Base-by-base conservation (phyloP, 2,329 filamentous ascomycete species). In the Colletotrichum phormii region DNA sequence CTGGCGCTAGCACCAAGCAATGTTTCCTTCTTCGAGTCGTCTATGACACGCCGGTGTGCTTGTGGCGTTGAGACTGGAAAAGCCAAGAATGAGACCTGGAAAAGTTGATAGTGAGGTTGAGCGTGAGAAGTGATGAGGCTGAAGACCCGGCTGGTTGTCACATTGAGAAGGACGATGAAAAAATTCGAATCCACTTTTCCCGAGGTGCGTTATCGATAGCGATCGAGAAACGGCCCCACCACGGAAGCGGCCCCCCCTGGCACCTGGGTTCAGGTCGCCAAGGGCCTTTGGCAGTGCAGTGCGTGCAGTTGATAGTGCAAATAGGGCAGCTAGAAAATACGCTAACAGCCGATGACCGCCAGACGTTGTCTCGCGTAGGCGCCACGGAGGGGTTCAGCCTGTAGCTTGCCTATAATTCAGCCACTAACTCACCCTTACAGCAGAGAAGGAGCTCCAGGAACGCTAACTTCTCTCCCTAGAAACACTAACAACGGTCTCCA, bases 171-270 rank as follows among this genome's bases (percentile, higher is more conserved):
- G 46, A 55, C 62, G 22, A 67, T 72, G 70, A 64, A 72, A 71
- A 72, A 72, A 72, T 72, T 72, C 54, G 42, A 55, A 42, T 53
- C 54, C 61, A 70, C 60, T 26, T 22, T 64, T 59, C 29, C 24
- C 54, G 15, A 29, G 53, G 22, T 55, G 29, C 59, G 61, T 70
- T 72, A 72, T 72, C 66, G 70, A 72, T 72, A 69, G 37, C 8
- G 54, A n/a, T 24, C 53, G 37, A 42, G 31, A 51, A 22, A 26
- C 18, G 33, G 35, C 13, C 24, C 35, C 37, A 49, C 37, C 24
- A 15, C 61, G 29, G 49, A 31, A 9, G 15, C 42, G 26, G 60
- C n/a, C 24, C 22, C 33, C 57, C 26, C 26, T 29, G 26, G 26
- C 26, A 29, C 26, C 29, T 24, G 15, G 53, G 37, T 18, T 53